Conservation (phyloP, 1,139 yeast genomes). For the Yamadazyma songkhlaensis region DNA sequence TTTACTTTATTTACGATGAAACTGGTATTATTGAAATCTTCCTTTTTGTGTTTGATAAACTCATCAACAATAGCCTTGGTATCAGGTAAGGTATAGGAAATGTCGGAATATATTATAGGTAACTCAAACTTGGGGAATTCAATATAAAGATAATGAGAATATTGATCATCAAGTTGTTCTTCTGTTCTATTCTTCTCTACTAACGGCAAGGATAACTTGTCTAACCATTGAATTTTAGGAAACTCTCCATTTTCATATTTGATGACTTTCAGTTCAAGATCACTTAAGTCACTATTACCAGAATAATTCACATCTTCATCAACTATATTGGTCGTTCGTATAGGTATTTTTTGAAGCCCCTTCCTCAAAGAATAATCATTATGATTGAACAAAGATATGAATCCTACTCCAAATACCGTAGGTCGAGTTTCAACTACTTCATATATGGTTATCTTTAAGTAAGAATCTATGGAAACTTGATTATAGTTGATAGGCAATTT, state of each 20-base stretch:
- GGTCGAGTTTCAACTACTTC: conserved; percentile 58
- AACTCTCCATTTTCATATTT: conserved; percentile 69
- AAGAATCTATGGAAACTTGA: conserved; percentile 64
- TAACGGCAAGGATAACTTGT: conserved; percentile 58
- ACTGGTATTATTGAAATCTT: conserved; percentile 19
- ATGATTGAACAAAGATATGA: conserved; percentile 56
- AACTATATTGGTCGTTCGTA: conserved; percentile 8
- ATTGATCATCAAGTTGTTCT: conserved; percentile 19
- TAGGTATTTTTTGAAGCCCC: conserved; percentile 39
- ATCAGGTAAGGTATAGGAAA: conserved; percentile 22
- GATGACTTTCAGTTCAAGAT: conserved; percentile 55
- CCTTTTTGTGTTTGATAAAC: conserved; percentile 6
- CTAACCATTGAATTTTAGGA: conserved; percentile 70
- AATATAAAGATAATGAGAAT: conserved; percentile 50
- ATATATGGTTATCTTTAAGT: conserved; percentile 60
- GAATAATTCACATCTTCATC: conserved; percentile 20
- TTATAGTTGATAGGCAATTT: conserved; percentile 67
- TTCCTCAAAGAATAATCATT: conserved; percentile 27
- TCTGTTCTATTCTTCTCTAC: conserved; percentile 34
- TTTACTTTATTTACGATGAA: conserved; percentile 35
- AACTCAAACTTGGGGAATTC: conserved; percentile 77
- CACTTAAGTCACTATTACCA: conserved; percentile 21
- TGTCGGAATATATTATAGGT: conserved; percentile 78
- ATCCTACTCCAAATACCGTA: conserved; percentile 56
- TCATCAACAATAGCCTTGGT: conserved; percentile 10